Percentiles rank a stretch among this genome's conserved stretches.
phyloP scores from a whole-genome alignment of 176 grass and related monocot genomes.

The Zea luxurians region DNA sequence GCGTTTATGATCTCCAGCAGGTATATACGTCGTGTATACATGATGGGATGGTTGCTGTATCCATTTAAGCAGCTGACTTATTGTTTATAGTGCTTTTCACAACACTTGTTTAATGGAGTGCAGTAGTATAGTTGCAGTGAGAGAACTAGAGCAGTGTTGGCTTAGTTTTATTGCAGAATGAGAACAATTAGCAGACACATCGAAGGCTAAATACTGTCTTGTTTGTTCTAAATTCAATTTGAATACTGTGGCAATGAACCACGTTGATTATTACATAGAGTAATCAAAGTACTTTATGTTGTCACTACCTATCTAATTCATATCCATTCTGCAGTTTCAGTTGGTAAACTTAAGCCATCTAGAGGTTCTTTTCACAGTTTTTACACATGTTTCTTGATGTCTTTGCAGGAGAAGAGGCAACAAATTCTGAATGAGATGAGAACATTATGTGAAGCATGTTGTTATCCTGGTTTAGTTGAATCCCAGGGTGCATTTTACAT shows the following conservation, averaged over 20 bases:
- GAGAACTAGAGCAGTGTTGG: neutral
- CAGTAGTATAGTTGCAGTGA: slow-evolving; percentile 21
- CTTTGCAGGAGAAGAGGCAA: slow-evolving; percentile 86
- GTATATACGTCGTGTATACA: neutral
- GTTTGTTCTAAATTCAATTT: slow-evolving; percentile 14
- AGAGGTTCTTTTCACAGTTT: slow-evolving; percentile 10
- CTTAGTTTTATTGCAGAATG: slow-evolving; percentile 2
- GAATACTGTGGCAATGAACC: neutral
- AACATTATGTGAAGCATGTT: slow-evolving; percentile 83
- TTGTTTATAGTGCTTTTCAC: neutral
- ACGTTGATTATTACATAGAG: slow-evolving; percentile 8
- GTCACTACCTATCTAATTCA: slow-evolving; percentile 9
- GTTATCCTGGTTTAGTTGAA: slow-evolving; percentile 81
- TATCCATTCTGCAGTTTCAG: slow-evolving; percentile 13
- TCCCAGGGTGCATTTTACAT: slow-evolving; percentile 97
- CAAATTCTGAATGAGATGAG: slow-evolving; percentile 99
- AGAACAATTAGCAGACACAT: neutral
- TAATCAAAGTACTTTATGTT: slow-evolving; percentile 30
- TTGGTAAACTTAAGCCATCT: slow-evolving; percentile 18
- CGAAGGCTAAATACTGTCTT: neutral
- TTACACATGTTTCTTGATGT: slow-evolving; percentile 16
- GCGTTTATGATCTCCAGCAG: neutral
- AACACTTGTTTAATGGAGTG: neutral
- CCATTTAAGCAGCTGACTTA: neutral
- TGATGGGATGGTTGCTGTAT: neutral